Percentiles rank a stretch among this genome's conserved stretches.
phyloP scores from a whole-genome alignment of 768 basidiomycete species.

The Hysterangium stoloniferum region DNA sequence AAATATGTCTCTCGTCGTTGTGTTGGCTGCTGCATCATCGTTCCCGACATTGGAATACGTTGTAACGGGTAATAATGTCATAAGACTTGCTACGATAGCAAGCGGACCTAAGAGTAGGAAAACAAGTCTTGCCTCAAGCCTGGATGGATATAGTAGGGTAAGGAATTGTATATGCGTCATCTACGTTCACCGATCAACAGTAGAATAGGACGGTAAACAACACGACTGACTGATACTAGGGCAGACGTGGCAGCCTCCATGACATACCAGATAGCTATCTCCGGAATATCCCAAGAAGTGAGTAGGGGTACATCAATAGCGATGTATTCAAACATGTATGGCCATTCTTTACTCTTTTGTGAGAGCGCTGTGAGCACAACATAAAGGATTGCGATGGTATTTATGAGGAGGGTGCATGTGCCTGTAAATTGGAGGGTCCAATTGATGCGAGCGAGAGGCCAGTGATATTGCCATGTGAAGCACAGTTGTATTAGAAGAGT shows the following conservation, averaged over 20 bases:
- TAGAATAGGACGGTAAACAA: not conserved
- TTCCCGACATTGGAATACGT: conserved; percentile 18
- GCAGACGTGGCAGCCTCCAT: conserved; percentile 83
- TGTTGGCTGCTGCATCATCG: conserved; percentile 13
- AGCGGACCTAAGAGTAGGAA: conserved; percentile 82
- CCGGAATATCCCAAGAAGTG: conserved; percentile 52
- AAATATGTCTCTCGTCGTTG: not conserved
- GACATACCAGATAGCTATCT: conserved; percentile 73
- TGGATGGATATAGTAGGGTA: conserved; percentile 88
- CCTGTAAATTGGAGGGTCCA: conserved; percentile 85
- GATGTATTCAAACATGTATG: conserved; percentile 93
- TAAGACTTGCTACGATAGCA: conserved; percentile 72
- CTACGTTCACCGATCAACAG: conserved; percentile 30
- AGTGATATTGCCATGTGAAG: conserved; percentile 95
- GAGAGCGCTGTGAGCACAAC: conserved; percentile 58
- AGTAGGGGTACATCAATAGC: conserved; percentile 69
- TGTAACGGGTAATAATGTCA: conserved; percentile 73
- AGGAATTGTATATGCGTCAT: conserved; percentile 97
- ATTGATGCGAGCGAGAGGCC: conserved; percentile 88
- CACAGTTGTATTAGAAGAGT: conserved; percentile 87
- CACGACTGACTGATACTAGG: conserved; percentile 66
- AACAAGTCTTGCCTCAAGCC: conserved; percentile 80
- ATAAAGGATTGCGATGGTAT: conserved; percentile 68
- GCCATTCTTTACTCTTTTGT: conserved; percentile 69
- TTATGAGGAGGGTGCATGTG: conserved; percentile 71